Base-by-base conservation (phyloP, 1,139 yeast genomes). In the Pichia sp. region DNA sequence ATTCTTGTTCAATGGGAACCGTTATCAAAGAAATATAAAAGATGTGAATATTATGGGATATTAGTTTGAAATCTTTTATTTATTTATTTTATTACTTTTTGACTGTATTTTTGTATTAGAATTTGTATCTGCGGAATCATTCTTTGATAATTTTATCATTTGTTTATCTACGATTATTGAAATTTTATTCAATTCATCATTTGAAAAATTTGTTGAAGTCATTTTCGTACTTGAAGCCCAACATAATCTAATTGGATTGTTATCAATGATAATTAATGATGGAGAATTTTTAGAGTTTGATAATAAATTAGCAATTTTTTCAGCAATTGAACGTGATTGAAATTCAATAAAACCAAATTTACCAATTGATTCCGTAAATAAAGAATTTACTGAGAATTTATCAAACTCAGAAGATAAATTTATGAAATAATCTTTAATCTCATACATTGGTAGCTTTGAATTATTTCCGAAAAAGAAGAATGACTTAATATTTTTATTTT, bases 1-100 rank as follows among this genome's bases (percentile, higher is more conserved):
- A 85, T 93, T 56, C 64, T 93, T 1, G 98, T 93, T 9, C 99
- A 93, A 66, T 93, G 99, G 99, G 81, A 80, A n/a, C 74, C 74
- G 45, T 71, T 93, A 51, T 74, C 76, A 22, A 60, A 64, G 29
- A 66, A 67, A 51, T 82, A 83, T 62, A 80, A 79, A 38, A 69
- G 87, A 51, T 80, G 90, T 0, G 95, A 87, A 63, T 89, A 80
- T 66, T 76, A 80, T 62, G 98, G 97, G 0, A 77, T 88, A 10
- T 71, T 91, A 48, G 87, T 88, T 1, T 86, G 63, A 56, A 19
- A 6, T 16, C 16, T 31, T 14, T 38, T 13, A 5, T 38, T 22
- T 45, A 29, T 8, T 22, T 14, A 13, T 34, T 45, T 45, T 10
- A 45, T 38, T 19, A 48, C 19, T 38, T 48, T 53, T 38, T 44